Base-by-base conservation (phyloP, 768 basidiomycete species). In the Pleurotus cornucopiae region DNA sequence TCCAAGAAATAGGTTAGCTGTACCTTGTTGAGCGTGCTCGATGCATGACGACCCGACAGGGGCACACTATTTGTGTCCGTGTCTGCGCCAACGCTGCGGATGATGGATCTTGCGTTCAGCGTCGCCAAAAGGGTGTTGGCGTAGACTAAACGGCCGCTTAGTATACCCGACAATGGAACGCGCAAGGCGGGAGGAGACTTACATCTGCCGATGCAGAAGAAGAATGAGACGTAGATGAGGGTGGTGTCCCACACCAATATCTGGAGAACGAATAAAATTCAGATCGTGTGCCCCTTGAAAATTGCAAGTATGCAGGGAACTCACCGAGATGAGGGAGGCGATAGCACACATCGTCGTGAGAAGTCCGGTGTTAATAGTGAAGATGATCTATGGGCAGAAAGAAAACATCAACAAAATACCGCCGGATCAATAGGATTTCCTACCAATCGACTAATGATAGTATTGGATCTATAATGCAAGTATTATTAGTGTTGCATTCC, bases 91-190 rank as follows among this genome's bases (percentile, higher is more conserved):
- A 77, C 62, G 16, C 69, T 72, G 43, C 79, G 68, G 23, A 78
- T 76, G 34, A 66, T 71, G 61, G 72, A 69, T 55, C 82, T 72
- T 9, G 79, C 79, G 49, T 85, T 85, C 49, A 84, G 73, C 0
- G 82, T 83, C 0, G 81, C 81, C 7, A 85, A 74, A n/a, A 85
- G 76, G 4, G 81, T 76, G 63, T 84, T 85, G 40, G 79, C 77
- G 63, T 84, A 85, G 4, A 85, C 82, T 84, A 40, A 11, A 14
- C 26, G 54, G 40, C 2, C n/a, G n/a, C 39, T 47, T 6, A 45
- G 41, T 57, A 7, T 26, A 2, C 4, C 18, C 25, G 14, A 12
- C 37, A 38, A 52, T 40, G 41, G 25, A 23, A 12, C n/a, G 26
- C 21, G 1, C 18, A 26, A 30, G 34, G 11, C 5, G 51, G 40